Evolutionary conservation across 139 green algal genomes (phyloP), one percentile per base, ranked within the genome.

Genomic region (Tetradesmus lagerheimii): DNA sequence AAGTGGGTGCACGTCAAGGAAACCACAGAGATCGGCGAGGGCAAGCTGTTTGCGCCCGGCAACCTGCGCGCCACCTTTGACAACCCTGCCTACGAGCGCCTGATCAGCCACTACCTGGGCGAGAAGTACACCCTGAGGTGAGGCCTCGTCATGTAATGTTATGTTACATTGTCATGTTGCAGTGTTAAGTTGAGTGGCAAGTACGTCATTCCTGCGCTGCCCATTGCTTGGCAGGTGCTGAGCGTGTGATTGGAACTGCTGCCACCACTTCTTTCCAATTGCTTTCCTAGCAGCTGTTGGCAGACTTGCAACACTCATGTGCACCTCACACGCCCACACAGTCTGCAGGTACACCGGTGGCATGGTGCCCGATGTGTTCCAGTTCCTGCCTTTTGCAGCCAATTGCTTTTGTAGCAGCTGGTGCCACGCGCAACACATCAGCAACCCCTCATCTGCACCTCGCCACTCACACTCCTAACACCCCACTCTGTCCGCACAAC

Each of bases 1-100:
- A 99, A 99, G 95, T 99, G 96, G 96, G 80, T 99, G 75, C 97
- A 98, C 89, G 96, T 99, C 4, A 99, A 99, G 95, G 97, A 99
- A 94, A 99, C 97, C 35, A 88, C 83, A 31, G 83, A 88, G 83
- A 88, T 88, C 20, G 86, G 76, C 35, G 97, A 99, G 95, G 97
- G 97, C 94, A 99, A 99, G 96, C 94, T 99, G 92, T 99, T 99
- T 93, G 96, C 96, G 31, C 97, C 97, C n/a, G 97, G 97, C 83
- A 99, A 99, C 97, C 94, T 99, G 90, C 94, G 97, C 85, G 97
- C 97, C 86, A 98, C 96, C 79, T 98, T 98, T 83, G 97, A 99
- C 97, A 99, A 99, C 96, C 95, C 97, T 76, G 89, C 96, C 15
- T 99, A 99, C 75, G 96, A 98, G 96, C 93, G 93, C 77, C 95